phyloP scores from a whole-genome alignment of 2,329 filamentous ascomycete species.

The Dissoconium aciculare region DNA sequence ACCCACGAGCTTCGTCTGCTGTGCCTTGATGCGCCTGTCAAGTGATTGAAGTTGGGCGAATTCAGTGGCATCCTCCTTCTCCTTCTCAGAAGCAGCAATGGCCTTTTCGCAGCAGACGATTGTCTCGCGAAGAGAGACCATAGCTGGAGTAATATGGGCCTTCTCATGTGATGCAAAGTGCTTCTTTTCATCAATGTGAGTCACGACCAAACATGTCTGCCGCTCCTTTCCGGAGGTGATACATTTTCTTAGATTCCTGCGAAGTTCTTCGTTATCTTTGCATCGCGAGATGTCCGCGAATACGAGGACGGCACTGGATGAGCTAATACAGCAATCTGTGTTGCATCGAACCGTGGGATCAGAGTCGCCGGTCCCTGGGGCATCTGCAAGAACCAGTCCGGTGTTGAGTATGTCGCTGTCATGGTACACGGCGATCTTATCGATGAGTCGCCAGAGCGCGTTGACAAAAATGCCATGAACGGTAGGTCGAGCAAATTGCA shows the following conservation, averaged over 20 bases:
- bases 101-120: neutral
- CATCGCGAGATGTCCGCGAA: slow-evolving; percentile 6
- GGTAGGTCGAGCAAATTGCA: no score
- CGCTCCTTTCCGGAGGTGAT: slow-evolving; percentile 8
- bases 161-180: neutral
- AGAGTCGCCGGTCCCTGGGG: slow-evolving; percentile 11
- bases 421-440: slow-evolving; percentile 5
- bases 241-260: slow-evolving; percentile 5
- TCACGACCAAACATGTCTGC: slow-evolving; percentile 6
- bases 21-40: neutral
- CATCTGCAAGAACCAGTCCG: slow-evolving; percentile 11
- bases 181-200: slow-evolving; percentile 1
- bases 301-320: slow-evolving; percentile 7
- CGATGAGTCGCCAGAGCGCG: slow-evolving; percentile 11
- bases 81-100: neutral
- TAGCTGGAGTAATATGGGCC: no score
- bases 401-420: slow-evolving; percentile 8
- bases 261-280: slow-evolving; percentile 3
- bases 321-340: slow-evolving; percentile 8
- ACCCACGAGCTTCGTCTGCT: neutral
- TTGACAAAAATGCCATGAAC: no score
- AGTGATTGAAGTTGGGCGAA: neutral
- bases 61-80: neutral
- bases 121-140: no score
- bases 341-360: slow-evolving; percentile 9